phyloP scores from a whole-genome alignment of 331 rosid genomes.

The Quercus phellos region DNA sequence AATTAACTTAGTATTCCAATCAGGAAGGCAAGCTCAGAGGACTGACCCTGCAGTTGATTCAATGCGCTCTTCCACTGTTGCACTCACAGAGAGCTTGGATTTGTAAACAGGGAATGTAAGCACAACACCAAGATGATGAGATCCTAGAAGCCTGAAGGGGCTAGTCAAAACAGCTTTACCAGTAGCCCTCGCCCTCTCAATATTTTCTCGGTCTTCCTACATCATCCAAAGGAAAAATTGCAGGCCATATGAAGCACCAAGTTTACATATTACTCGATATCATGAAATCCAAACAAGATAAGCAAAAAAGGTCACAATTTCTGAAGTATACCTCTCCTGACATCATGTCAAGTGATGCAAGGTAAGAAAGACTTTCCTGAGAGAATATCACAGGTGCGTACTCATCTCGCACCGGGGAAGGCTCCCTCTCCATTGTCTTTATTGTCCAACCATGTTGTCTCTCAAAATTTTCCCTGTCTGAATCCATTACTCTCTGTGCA shows the following conservation, averaged over 20 bases:
- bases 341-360: constrained; percentile 96
- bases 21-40: constrained; percentile 2
- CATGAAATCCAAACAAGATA: background rate
- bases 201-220: constrained; percentile 96
- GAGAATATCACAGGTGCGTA: constrained; percentile 95
- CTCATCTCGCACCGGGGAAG: constrained; percentile 81
- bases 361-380: constrained; percentile 82
- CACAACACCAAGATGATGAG: constrained; percentile 99
- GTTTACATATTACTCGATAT: background rate
- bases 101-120: constrained; percentile 97
- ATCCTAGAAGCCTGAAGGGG: constrained; percentile 80
- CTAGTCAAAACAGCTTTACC: constrained; percentile 96
- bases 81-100: constrained; percentile 65
- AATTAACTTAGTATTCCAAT: background rate
- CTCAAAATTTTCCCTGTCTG: constrained; percentile 79
- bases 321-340: constrained; percentile 77
- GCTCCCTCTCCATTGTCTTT: constrained; percentile 83
- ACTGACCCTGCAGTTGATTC: constrained; percentile 87
- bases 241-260: constrained; percentile 6
- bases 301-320: background rate
- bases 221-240: constrained; percentile 16
- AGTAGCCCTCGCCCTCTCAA: constrained; percentile 92
- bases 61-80: constrained; percentile 63
- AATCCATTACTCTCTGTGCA: constrained; percentile 74
- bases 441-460: constrained; percentile 87